phyloP scores from a whole-genome alignment of 495 filamentous ascomycete genomes.

The Hamigera avellanea region DNA sequence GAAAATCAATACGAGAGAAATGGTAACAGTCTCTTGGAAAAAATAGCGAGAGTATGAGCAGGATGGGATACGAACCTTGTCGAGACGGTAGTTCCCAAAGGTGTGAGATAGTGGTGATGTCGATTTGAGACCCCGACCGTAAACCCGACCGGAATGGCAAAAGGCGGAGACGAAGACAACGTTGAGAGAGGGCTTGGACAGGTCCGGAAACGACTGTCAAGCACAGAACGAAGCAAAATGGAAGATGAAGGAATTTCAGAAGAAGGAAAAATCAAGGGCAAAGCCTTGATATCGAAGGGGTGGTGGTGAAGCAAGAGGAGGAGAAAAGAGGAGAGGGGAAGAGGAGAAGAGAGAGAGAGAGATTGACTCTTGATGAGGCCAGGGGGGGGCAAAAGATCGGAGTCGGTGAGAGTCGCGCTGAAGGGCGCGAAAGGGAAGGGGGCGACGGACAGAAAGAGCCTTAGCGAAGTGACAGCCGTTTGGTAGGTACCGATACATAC shows the following conservation, averaged over 20 bases:
- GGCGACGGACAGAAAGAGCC: conserved; percentile 6
- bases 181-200: conserved; percentile 2
- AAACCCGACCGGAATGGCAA: conserved; percentile 14
- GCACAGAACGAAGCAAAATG: neutral
- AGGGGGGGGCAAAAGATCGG: conserved; percentile 3
- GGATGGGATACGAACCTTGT: conserved; percentile 3
- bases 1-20: too few species aligned
- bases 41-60: neutral
- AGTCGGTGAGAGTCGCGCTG: neutral
- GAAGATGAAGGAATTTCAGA: conserved; percentile 4
- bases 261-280: conserved; percentile 21
- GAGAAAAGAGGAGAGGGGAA: conserved; percentile 9
- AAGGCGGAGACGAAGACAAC: conserved; percentile 16
- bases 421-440: neutral
- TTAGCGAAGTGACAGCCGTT: conserved; percentile 11
- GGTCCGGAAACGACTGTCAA: conserved; percentile 1
- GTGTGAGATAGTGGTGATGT: conserved; percentile 17
- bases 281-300: conserved; percentile 25
- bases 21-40: too few species aligned
- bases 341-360: conserved; percentile 21
- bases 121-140: conserved; percentile 8
- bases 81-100: conserved; percentile 1
- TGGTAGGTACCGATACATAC: too few species aligned
- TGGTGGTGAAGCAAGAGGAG: conserved; percentile 9
- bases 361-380: conserved; percentile 7